These are phyloP conservation scores for Sungouiella thailandica DNA, from an alignment of 805 yeast species.

Conservation along the genomic window DNA sequence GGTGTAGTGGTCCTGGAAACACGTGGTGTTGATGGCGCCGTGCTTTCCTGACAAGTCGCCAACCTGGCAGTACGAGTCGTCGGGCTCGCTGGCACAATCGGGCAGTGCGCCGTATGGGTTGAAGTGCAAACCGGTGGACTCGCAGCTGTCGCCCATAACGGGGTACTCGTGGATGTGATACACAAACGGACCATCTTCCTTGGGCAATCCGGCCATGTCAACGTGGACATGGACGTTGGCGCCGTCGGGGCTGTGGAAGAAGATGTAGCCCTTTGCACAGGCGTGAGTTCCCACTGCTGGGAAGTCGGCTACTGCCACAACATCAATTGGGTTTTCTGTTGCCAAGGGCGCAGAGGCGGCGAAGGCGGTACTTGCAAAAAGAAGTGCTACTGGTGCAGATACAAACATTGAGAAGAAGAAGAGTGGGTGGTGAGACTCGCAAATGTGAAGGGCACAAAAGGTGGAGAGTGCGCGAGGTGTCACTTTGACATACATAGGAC, in stretches of 20 bases:
- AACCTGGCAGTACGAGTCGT: slow-evolving; percentile 58
- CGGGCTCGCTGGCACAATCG: slow-evolving; percentile 11
- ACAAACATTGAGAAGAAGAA: no score
- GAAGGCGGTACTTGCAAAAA: slow-evolving; percentile 56
- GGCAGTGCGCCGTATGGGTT: slow-evolving; percentile 55
- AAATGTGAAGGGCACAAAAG: no score
- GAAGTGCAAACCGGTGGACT: slow-evolving; percentile 50
- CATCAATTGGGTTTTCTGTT: slow-evolving; percentile 44
- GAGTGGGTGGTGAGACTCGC: no score
- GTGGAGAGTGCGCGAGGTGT: no score
- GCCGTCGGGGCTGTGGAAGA: slow-evolving; percentile 52
- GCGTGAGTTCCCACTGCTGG: slow-evolving; percentile 21
- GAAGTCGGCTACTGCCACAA: slow-evolving; percentile 55
- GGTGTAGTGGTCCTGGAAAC: slow-evolving; percentile 56
- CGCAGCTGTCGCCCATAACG: slow-evolving; percentile 49
- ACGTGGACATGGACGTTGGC: slow-evolving; percentile 62
- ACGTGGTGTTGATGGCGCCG: slow-evolving; percentile 66
- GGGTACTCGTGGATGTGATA: slow-evolving; percentile 64
- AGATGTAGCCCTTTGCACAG: slow-evolving; percentile 37
- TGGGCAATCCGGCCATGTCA: slow-evolving; percentile 66
- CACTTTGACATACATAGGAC: no score
- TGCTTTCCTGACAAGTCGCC: slow-evolving; percentile 80
- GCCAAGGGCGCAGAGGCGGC: no score
- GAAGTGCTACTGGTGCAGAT: slow-evolving; percentile 20
- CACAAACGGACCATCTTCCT: slow-evolving; percentile 59